These are phyloP conservation scores for Botrytis deweyae DNA, from an alignment of 2,329 filamentous ascomycete species.

Conservation along the genomic window DNA sequence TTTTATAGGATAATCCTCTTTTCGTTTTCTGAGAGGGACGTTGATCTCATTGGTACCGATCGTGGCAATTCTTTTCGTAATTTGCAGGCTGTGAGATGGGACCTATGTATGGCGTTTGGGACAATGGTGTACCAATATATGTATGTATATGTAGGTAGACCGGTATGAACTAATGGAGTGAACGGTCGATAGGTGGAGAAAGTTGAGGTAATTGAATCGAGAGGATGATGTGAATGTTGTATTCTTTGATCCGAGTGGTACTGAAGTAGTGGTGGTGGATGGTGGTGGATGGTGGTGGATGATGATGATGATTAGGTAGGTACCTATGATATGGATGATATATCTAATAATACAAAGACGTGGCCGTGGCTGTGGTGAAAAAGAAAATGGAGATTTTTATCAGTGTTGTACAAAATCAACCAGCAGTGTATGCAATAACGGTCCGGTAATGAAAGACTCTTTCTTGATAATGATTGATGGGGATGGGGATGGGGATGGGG, in stretches of 20 bases:
- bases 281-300: neutral
- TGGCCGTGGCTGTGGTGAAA: slow-evolving; percentile 1
- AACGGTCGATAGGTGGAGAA: neutral
- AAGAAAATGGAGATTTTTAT: neutral
- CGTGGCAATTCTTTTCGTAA: slow-evolving; percentile 3
- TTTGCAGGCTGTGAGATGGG: slow-evolving; percentile 6
- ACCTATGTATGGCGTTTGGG: neutral
- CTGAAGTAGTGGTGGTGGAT: neutral
- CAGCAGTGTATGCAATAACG: neutral
- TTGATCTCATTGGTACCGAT: neutral
- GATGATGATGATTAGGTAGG: neutral
- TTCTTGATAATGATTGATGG: neutral
- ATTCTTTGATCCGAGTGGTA: neutral
- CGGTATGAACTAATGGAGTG: neutral
- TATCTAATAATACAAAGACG: neutral
- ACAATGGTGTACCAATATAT: slow-evolving; percentile 13
- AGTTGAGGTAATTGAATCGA: neutral
- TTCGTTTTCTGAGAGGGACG: neutral
- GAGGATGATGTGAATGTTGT: neutral
- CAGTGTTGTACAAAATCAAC: neutral
- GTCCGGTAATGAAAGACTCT: neutral
- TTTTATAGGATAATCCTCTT: neutral
- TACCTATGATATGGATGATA: no score
- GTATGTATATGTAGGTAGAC: neutral
- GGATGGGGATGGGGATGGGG: neutral